These are phyloP conservation scores for Huntiella decipiens DNA, from an alignment of 2,329 filamentous ascomycete species.

Conservation along the genomic window DNA sequence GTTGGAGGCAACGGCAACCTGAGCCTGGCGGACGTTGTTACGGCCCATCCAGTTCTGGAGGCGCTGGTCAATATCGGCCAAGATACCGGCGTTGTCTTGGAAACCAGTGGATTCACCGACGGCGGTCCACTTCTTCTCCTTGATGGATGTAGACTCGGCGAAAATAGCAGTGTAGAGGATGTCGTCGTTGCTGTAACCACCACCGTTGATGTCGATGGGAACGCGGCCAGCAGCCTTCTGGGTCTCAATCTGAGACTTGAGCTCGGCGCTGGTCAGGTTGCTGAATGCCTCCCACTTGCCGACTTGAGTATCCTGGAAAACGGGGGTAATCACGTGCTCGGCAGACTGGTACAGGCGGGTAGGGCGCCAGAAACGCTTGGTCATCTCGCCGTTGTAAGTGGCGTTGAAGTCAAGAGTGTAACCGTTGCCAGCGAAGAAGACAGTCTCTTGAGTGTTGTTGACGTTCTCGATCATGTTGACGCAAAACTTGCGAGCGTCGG, in stretches of 20 bases:
- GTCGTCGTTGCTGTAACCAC: conserved; percentile 6
- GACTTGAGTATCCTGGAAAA: conserved; percentile 11
- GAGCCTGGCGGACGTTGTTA: conserved; percentile 12
- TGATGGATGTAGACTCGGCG: conserved; percentile 8
- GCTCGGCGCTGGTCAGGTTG: conserved; percentile 5
- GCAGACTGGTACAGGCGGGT: conserved; percentile 9
- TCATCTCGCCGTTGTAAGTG: conserved; percentile 5
- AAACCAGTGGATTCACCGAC: conserved; percentile 2
- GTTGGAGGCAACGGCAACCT: conserved; percentile 9
- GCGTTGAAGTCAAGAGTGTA: conserved; percentile 5
- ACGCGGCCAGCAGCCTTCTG: conserved; percentile 9
- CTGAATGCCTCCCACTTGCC: conserved; percentile 11
- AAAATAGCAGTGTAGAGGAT: conserved; percentile 11
- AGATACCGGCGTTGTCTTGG: background rate
- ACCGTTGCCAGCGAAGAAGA: conserved; percentile 4
- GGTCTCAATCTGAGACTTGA: conserved; percentile 3
- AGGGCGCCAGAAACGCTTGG: conserved; percentile 12
- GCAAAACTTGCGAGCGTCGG: conserved; percentile 9
- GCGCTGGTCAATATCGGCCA: conserved; percentile 1
- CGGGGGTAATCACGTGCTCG: conserved; percentile 10
- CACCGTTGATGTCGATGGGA: conserved; percentile 11
- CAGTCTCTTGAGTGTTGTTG: conserved; percentile 9
- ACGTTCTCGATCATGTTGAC: conserved; percentile 10
- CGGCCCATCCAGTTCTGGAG: conserved; percentile 10
- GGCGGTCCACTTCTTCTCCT: conserved; percentile 8